These are phyloP conservation scores for Fusarium mangiferae DNA, from an alignment of 2,329 filamentous ascomycete genomes.

Conservation along the genomic window DNA sequence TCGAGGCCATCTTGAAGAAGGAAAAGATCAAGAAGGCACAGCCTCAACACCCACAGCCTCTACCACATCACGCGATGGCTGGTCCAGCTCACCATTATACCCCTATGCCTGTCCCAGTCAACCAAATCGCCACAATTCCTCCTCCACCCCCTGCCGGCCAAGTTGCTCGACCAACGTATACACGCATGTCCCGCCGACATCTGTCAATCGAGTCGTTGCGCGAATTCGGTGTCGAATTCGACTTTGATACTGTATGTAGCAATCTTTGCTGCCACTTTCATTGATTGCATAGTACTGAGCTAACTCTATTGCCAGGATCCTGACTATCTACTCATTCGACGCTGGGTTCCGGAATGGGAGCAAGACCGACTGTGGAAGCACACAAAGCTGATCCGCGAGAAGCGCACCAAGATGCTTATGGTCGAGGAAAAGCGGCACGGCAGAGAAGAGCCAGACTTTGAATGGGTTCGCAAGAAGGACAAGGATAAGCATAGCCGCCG, in stretches of 20 bases:
- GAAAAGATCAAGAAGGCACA: slow-evolving; percentile 57
- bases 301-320: slow-evolving; percentile 64
- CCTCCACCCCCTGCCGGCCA: background rate
- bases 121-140: slow-evolving; percentile 6
- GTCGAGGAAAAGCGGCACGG: slow-evolving; percentile 59
- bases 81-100: slow-evolving; percentile 8
- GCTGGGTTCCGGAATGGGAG: slow-evolving; percentile 76
- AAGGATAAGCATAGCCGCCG: slow-evolving; percentile 59
- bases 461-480: slow-evolving; percentile 69
- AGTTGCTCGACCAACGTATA: slow-evolving; percentile 64
- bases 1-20: slow-evolving; percentile 68
- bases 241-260: slow-evolving; percentile 63
- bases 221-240: slow-evolving; percentile 66
- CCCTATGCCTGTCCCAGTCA: background rate
- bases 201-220: slow-evolving; percentile 71
- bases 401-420: slow-evolving; percentile 58
- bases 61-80: slow-evolving; percentile 13
- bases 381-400: slow-evolving; percentile 72
- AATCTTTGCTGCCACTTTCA: background rate
- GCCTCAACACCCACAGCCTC: slow-evolving; percentile 3
- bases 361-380: slow-evolving; percentile 79
- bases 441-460: slow-evolving; percentile 59
- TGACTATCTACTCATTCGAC: slow-evolving; percentile 77
- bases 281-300: background rate
- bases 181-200: slow-evolving; percentile 70